phyloP scores from a whole-genome alignment of 805 yeast species.

The Teunomyces lycoperdinae region DNA sequence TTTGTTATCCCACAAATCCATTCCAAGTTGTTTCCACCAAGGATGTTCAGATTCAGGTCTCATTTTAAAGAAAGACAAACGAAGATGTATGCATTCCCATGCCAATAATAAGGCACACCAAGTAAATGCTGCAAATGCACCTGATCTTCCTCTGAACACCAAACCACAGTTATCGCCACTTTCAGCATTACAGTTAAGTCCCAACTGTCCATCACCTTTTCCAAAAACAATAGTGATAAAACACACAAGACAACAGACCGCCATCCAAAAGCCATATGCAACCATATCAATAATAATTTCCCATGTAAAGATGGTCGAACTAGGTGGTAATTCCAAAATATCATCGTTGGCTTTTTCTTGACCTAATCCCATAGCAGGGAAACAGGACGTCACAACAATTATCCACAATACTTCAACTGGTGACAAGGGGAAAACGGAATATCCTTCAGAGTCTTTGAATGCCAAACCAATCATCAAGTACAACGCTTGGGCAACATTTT shows the following conservation, averaged over 20 bases:
- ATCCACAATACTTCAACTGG: conserved; percentile 42
- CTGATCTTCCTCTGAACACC: conserved; percentile 38
- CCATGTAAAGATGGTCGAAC: conserved; percentile 36
- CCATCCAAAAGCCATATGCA: conserved; percentile 43
- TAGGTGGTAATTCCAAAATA: conserved; percentile 36
- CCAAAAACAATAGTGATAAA: conserved; percentile 38
- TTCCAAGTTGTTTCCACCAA: conserved; percentile 36
- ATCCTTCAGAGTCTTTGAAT: conserved; percentile 30
- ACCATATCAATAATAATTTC: conserved; percentile 42
- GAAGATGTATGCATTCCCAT: conserved; percentile 41
- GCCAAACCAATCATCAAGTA: conserved; percentile 43
- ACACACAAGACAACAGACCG: conserved; percentile 36
- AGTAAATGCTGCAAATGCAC: conserved; percentile 37
- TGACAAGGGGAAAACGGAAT: conserved; percentile 36
- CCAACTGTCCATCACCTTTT: conserved; percentile 38
- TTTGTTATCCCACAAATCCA: conserved; percentile 35
- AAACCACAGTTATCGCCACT: conserved; percentile 23
- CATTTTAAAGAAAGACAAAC: conserved; percentile 34
- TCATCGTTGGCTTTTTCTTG: conserved; percentile 41
- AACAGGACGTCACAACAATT: conserved; percentile 34
- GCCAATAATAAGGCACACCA: conserved; percentile 42
- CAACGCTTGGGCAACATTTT: conserved; percentile 24
- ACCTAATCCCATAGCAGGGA: conserved; percentile 39
- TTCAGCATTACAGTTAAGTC: conserved; percentile 32
- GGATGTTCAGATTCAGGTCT: conserved; percentile 34